A percentile compares a stretch with the other conserved stretches of the same genome.
These are phyloP conservation scores for Odontarrhena argentea DNA, from an alignment of 345 rosid genomes.

Conservation along the genomic window DNA sequence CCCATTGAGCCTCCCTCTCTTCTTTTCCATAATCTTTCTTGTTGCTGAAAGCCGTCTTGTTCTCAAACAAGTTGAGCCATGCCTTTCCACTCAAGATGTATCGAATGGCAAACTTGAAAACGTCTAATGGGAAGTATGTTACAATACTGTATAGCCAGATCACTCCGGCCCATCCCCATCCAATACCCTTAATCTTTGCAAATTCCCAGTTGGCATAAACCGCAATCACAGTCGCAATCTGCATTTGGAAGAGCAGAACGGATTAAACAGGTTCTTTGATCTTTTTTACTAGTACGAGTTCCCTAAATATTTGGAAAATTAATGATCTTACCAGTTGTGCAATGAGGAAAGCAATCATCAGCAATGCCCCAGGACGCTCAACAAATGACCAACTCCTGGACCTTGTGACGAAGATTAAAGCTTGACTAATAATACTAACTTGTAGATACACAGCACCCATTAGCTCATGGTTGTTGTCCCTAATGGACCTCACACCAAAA, in stretches of 20 bases:
- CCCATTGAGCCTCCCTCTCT: slow-evolving; percentile 96
- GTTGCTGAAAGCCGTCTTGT: slow-evolving; percentile 87
- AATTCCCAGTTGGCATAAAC: slow-evolving; percentile 86
- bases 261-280: neutral
- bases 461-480: slow-evolving; percentile 48
- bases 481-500: slow-evolving; percentile 62
- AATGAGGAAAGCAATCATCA: slow-evolving; percentile 62
- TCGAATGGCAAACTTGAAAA: slow-evolving; percentile 76
- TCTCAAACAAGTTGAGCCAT: slow-evolving; percentile 73
- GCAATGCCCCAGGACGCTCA: slow-evolving; percentile 83
- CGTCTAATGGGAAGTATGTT: slow-evolving; percentile 72
- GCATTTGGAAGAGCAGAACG: neutral
- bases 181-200: slow-evolving; percentile 72
- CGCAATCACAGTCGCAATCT: slow-evolving; percentile 90
- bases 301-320: neutral
- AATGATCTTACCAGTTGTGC: slow-evolving; percentile 80
- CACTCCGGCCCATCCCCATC: slow-evolving; percentile 99
- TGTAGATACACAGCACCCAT: slow-evolving; percentile 89
- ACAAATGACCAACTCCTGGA: slow-evolving; percentile 87
- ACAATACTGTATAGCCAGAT: slow-evolving; percentile 84
- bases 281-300: neutral
- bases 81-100: slow-evolving; percentile 87
- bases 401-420: slow-evolving; percentile 86
- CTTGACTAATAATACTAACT: slow-evolving; percentile 96
- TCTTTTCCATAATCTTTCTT: slow-evolving; percentile 85